Evolutionary conservation across 257 asterid species (phyloP).

Genomic region (Leonotis leonurus): DNA sequence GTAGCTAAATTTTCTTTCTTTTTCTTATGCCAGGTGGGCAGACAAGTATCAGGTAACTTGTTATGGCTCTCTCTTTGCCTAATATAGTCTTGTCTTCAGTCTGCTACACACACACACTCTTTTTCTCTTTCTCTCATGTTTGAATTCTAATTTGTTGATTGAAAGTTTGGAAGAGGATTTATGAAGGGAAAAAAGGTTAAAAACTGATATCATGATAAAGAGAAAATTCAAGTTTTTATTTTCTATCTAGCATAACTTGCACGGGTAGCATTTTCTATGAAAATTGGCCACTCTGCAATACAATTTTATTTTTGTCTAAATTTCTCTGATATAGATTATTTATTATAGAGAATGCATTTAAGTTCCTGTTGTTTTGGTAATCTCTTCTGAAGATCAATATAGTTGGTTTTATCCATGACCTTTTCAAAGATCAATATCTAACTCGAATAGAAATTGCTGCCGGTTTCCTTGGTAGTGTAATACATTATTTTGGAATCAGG

Average conservation of each 20-base stretch:
- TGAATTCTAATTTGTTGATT: not conserved
- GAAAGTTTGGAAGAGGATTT: not conserved
- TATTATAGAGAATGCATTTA: not conserved
- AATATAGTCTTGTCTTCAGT: not conserved
- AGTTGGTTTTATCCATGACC: not conserved
- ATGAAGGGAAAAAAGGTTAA: not conserved
- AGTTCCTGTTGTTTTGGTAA: not conserved
- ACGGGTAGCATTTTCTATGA: not conserved
- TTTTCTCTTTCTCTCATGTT: not conserved
- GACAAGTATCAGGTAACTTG: slow-evolving; percentile 80
- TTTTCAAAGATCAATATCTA: not conserved
- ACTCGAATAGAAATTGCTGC: not conserved
- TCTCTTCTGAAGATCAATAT: not conserved
- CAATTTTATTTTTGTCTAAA: not conserved
- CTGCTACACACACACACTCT: too few relatives aligned
- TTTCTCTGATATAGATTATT: not conserved
- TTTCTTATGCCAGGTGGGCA: slow-evolving; percentile 70
- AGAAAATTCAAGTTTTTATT: not conserved
- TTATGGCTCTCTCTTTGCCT: slow-evolving; percentile 4
- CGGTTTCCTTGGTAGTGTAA: not conserved
- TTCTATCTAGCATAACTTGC: not conserved
- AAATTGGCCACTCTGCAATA: not conserved
- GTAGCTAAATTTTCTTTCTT: slow-evolving; percentile 15
- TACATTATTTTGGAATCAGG: not conserved
- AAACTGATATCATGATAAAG: not conserved